phyloP scores from a whole-genome alignment of 345 rosid genomes.

The Psidium friedrichsthalianum region DNA sequence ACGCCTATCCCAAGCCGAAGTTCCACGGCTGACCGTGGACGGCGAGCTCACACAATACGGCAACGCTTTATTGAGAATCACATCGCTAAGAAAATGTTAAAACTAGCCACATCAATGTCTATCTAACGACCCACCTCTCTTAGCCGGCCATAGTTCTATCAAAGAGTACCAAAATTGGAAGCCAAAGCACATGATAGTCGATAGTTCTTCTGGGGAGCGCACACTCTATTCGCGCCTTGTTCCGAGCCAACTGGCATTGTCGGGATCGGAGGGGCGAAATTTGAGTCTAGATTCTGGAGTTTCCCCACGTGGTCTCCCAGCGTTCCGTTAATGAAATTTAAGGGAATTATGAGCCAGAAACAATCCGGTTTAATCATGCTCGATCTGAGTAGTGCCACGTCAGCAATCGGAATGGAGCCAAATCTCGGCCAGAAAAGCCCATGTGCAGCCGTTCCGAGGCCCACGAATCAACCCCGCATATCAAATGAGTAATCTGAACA shows the following conservation, averaged over 20 bases:
- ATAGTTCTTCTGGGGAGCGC: not conserved
- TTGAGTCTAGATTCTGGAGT: not conserved
- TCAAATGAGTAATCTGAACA: too few relatives aligned
- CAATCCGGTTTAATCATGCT: too few relatives aligned
- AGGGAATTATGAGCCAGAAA: not conserved
- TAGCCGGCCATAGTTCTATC: not conserved
- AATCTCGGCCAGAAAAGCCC: too few relatives aligned
- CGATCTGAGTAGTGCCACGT: too few relatives aligned
- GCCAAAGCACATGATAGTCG: not conserved
- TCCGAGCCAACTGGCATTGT: not conserved
- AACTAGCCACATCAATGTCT: too few relatives aligned
- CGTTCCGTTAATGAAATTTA: not conserved
- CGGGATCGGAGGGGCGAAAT: not conserved
- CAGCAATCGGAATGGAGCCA: too few relatives aligned
- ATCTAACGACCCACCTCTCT: too few relatives aligned
- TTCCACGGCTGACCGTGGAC: not conserved
- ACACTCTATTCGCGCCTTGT: not conserved
- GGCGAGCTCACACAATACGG: not conserved
- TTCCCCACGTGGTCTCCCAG: accelerated
- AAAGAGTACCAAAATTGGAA: not conserved
- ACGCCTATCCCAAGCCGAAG: not conserved
- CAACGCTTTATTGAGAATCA: not conserved
- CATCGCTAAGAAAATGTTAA: too few relatives aligned
- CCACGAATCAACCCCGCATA: not conserved
- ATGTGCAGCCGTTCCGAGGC: too few relatives aligned